A percentile compares a stretch with the other conserved stretches of the same genome.
phyloP scores from a whole-genome alignment of 805 yeast species.

The Myxozyma mucilagina region DNA sequence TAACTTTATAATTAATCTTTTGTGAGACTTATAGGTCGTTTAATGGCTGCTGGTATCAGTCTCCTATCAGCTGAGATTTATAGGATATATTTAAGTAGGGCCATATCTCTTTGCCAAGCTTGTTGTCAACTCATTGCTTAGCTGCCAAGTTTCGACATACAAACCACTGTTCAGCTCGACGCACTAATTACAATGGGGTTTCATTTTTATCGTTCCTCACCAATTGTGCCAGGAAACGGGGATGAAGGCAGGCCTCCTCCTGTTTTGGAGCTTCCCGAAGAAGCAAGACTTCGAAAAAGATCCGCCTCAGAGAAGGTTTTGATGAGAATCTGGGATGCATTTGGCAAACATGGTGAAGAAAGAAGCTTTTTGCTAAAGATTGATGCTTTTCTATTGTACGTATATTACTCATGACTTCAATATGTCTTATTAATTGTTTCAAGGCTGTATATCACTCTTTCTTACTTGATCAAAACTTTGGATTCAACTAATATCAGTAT shows the following conservation, averaged over 20 bases:
- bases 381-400: slow-evolving; percentile 20
- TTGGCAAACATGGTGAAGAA: slow-evolving; percentile 21
- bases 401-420: neutral
- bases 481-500: slow-evolving; percentile 51
- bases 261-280: slow-evolving; percentile 7
- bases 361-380: slow-evolving; percentile 17
- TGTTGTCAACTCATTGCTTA: neutral
- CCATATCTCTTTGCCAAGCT: neutral
- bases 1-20: too few relatives aligned
- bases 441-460: slow-evolving; percentile 35
- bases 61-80: too few relatives aligned
- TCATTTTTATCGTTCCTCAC: neutral
- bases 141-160: neutral
- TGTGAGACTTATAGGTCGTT: too few relatives aligned
- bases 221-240: slow-evolving; percentile 5
- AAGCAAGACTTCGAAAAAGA: neutral
- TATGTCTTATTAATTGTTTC: neutral
- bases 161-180: neutral
- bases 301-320: neutral
- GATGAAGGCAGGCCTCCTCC: slow-evolving; percentile 5
- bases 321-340: slow-evolving; percentile 17
- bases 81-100: too few relatives aligned
- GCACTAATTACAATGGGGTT: neutral
- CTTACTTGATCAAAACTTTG: slow-evolving; percentile 53
- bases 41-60: too few relatives aligned